Evolutionary conservation across 192 early-diverging fungal genomes (phyloP).

Genomic region (Obelidium mucronatum): DNA sequence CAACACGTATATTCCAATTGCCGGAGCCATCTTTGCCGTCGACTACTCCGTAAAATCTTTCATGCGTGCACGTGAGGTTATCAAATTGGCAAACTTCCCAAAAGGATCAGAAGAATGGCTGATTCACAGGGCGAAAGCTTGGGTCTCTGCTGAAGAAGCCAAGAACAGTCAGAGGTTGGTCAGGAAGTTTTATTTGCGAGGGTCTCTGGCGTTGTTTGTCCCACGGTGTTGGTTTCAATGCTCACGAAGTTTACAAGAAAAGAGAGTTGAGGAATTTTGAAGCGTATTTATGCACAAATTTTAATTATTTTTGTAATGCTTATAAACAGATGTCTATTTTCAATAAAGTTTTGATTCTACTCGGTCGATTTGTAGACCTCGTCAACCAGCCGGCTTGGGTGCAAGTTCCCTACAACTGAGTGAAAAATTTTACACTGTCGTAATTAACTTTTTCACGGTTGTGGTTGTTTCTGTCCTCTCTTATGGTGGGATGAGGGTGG

Average conservation of each 20-base stretch:
- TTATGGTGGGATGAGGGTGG: too few relatives aligned
- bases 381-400: too few relatives aligned
- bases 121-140: background rate
- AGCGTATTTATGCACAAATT: too few relatives aligned
- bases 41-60: constrained; percentile 1
- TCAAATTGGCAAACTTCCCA: background rate
- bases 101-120: constrained; percentile 2
- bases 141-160: background rate
- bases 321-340: too few relatives aligned
- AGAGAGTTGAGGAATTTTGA: too few relatives aligned
- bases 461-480: too few relatives aligned
- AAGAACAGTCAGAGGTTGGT: background rate
- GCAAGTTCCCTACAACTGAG: too few relatives aligned
- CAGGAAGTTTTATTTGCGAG: background rate
- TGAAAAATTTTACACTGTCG: too few relatives aligned
- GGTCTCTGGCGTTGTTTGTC: background rate
- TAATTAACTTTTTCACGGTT: too few relatives aligned
- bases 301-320: background rate
- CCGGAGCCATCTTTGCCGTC: background rate
- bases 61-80: background rate
- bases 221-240: background rate
- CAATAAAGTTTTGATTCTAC: background rate
- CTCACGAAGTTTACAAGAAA: background rate
- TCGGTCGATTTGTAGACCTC: too few relatives aligned
- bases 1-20: background rate